phyloP scores from a whole-genome alignment of 495 filamentous ascomycete species.

The Tuber microsphaerosporum region DNA sequence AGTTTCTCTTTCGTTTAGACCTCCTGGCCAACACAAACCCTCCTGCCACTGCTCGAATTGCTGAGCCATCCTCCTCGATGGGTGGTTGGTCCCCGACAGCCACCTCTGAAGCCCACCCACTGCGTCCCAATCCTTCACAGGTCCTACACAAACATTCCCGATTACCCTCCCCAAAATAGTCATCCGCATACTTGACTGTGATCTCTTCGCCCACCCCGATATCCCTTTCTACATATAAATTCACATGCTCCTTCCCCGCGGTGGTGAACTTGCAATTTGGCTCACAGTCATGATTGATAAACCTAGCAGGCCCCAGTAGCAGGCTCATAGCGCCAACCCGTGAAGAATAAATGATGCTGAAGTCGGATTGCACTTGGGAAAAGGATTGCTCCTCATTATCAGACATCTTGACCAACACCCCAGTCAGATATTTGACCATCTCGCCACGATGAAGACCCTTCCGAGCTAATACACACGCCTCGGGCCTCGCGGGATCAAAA shows the following conservation, averaged over 20 bases:
- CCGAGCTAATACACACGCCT: slow-evolving; percentile 81
- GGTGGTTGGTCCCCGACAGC: slow-evolving; percentile 26
- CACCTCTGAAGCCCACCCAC: slow-evolving; percentile 65
- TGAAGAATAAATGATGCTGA: slow-evolving; percentile 91
- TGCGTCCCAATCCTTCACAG: slow-evolving; percentile 67
- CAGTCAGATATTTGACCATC: slow-evolving; percentile 79
- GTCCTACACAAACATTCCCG: slow-evolving; percentile 88
- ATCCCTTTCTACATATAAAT: slow-evolving; percentile 68
- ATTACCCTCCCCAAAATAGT: slow-evolving; percentile 93
- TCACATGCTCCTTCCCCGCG: slow-evolving; percentile 74
- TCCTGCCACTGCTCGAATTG: slow-evolving; percentile 1
- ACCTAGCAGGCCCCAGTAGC: slow-evolving; percentile 89
- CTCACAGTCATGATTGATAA: slow-evolving; percentile 94
- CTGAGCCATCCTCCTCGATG: slow-evolving; percentile 42
- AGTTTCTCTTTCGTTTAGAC: slow-evolving; percentile 21
- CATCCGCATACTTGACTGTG: slow-evolving; percentile 87
- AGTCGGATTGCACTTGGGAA: slow-evolving; percentile 72
- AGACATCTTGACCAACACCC: slow-evolving; percentile 83
- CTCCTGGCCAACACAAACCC: slow-evolving; percentile 6
- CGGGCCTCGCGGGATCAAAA: slow-evolving; percentile 82
- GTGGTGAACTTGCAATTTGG: slow-evolving; percentile 84
- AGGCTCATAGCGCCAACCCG: slow-evolving; percentile 79
- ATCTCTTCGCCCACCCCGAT: slow-evolving; percentile 85
- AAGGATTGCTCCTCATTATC: slow-evolving; percentile 79
- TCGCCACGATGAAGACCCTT: slow-evolving; percentile 70